Evolutionary conservation across 352 stramenopile genomes (phyloP), one percentile per base, ranked within the genome.

Genomic region (Albugo candida): DNA sequence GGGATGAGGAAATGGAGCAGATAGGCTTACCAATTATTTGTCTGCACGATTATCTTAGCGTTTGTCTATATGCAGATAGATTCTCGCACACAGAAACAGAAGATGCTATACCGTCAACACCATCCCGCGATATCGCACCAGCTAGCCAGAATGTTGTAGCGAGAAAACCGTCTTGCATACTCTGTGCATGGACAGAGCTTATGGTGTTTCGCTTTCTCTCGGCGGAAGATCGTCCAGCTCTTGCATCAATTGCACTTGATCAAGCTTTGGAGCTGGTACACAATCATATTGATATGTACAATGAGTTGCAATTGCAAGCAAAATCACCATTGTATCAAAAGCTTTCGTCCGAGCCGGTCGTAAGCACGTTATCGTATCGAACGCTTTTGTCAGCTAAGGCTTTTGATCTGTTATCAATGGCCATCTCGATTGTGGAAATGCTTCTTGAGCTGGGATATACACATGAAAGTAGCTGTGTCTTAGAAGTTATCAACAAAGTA

Each of bases 371-470:
- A n/a, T 36, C 57, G 39, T 38, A 37, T 3, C 51, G 49, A 6
- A 40, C 43, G 11, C 24, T 53, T 14, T 8, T 60, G 12, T 43
- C 38, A 10, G 38, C 17, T 8, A 43, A 43, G 17, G 17, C 3
- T 1, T 43, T 61, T 24, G 51, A 58, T 35, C 34, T 70, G 19
- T 38, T 41, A 6, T 24, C 48, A 3, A 83, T 81, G 56, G 53
- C 63, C 31, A 20, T 45, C 2, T 31, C 56, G 14, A 58, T 35
- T 0, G 52, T 67, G 2, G 38, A 61, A 11, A 41, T 74, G 12
- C 52, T 85, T 5, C 43, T 83, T 6, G 41, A 53, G 0, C 71
- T 73, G 39, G 73, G 73, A 0, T 85, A 66, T 49, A 40, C 75
- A 16, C 64, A 38, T 16, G 11, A 60, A 57, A 13, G 35, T 50